Conservation (phyloP, 768 basidiomycete species). For the Saitozyma sp. region DNA sequence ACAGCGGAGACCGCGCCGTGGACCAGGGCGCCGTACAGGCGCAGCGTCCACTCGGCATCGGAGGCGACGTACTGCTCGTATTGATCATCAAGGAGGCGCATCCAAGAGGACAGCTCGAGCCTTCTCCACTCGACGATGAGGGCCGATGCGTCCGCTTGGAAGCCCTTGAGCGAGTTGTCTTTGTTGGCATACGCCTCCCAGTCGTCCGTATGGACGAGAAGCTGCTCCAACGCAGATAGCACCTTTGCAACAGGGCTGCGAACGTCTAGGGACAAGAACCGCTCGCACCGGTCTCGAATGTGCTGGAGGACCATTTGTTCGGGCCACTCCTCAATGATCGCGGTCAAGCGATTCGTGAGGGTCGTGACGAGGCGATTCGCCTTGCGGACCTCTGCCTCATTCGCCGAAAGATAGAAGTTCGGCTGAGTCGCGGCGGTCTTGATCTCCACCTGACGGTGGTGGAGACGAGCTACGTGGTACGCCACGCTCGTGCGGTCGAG, state of each 20-base stretch:
- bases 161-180: constrained; percentile 72
- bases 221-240: constrained; percentile 76
- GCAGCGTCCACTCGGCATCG: constrained; percentile 83
- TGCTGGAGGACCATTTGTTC: constrained; percentile 97
- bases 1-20: constrained; percentile 58
- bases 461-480: constrained; percentile 28
- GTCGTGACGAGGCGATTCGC: constrained; percentile 59
- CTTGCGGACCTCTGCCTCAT: constrained; percentile 69
- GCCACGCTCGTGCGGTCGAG: constrained; percentile 35
- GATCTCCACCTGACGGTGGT: constrained; percentile 40
- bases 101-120: constrained; percentile 86
- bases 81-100: constrained; percentile 72
- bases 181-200: constrained; percentile 96
- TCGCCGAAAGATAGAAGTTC: constrained; percentile 83
- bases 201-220: constrained; percentile 83
- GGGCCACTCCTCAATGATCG: constrained; percentile 78
- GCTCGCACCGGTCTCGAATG: constrained; percentile 68
- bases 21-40: constrained; percentile 74
- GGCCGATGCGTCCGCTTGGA: constrained; percentile 66
- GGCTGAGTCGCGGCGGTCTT: constrained; percentile 30
- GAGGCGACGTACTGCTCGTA: constrained; percentile 54
- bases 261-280: constrained; percentile 64
- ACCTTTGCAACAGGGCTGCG: constrained; percentile 77
- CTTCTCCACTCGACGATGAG: constrained; percentile 88
- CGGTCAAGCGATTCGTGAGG: constrained; percentile 61